Percentiles rank a stretch among this genome's conserved stretches.
Evolutionary conservation across 2,329 filamentous ascomycete species (phyloP).

Genomic region (Talaromyces sp.): DNA sequence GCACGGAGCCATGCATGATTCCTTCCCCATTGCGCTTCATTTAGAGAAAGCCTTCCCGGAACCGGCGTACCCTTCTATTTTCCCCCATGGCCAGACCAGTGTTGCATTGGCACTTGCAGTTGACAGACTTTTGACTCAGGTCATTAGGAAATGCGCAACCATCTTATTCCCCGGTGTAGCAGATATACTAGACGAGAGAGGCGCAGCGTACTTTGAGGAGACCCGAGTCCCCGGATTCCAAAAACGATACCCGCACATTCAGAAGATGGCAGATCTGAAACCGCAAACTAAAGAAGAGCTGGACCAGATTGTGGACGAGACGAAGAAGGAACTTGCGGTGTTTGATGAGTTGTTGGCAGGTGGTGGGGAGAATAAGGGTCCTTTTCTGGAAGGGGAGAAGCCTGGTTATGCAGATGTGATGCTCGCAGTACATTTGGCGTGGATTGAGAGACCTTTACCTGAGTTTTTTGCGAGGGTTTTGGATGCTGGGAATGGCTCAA

Average conservation of each 20-base stretch:
- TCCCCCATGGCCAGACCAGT: conserved; percentile 31
- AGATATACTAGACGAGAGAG: conserved; percentile 25
- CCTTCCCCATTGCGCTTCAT: conserved; percentile 28
- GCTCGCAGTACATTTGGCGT: conserved; percentile 23
- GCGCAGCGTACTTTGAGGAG: conserved; percentile 26
- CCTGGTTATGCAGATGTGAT: conserved; percentile 29
- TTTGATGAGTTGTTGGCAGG: conserved; percentile 27
- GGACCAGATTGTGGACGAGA: conserved; percentile 17
- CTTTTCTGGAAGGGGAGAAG: conserved; percentile 31
- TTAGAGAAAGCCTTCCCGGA: conserved; percentile 28
- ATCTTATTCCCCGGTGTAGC: conserved; percentile 24
- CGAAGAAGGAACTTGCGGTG: conserved; percentile 20
- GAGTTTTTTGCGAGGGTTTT: conserved; percentile 23
- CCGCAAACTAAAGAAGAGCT: conserved; percentile 22
- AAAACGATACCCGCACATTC: conserved; percentile 7
- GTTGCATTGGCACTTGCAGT: conserved; percentile 27
- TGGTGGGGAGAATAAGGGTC: conserved; percentile 26
- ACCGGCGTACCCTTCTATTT: conserved; percentile 23
- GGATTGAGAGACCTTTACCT: conserved; percentile 22
- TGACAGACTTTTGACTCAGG: conserved; percentile 14
- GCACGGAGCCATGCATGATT: conserved; percentile 29
- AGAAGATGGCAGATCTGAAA: conserved; percentile 26
- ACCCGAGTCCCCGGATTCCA: conserved; percentile 26
- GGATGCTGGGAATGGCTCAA: conserved; percentile 24
- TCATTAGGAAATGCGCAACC: background rate